These are phyloP conservation scores for Starmerella stigmatis DNA, from an alignment of 805 yeast genomes.

Conservation along the genomic window DNA sequence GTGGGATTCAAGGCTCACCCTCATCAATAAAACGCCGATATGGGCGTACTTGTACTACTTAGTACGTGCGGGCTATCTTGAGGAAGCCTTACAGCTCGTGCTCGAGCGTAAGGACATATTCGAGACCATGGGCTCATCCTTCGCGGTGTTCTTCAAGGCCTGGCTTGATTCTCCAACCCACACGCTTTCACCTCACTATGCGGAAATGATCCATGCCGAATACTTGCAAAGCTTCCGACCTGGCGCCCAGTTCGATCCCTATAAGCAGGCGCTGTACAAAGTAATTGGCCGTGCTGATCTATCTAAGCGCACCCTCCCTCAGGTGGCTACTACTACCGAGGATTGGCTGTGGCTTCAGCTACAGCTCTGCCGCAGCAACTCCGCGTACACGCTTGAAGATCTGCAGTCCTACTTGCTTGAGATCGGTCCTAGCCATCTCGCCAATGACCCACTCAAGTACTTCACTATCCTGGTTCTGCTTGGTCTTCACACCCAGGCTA, in stretches of 20 bases:
- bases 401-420: constrained; percentile 61
- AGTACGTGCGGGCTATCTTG: constrained; percentile 68
- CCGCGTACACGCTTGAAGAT: constrained; percentile 54
- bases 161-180: constrained; percentile 48
- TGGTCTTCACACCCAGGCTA: constrained; percentile 75
- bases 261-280: constrained; percentile 79
- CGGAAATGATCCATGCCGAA: constrained; percentile 62
- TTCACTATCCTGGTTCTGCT: constrained; percentile 61
- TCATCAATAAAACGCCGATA: constrained; percentile 77
- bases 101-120: constrained; percentile 56
- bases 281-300: constrained; percentile 83
- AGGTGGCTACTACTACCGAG: constrained; percentile 68
- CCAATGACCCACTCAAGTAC: constrained; percentile 57
- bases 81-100: constrained; percentile 68
- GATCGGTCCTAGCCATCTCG: constrained; percentile 62
- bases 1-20: constrained; percentile 46
- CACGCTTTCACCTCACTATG: constrained; percentile 53
- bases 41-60: constrained; percentile 88
- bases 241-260: constrained; percentile 67
- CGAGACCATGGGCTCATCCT: constrained; percentile 74
- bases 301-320: constrained; percentile 48
- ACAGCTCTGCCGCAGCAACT: constrained; percentile 52
- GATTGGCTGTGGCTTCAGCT: constrained; percentile 97
- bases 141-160: constrained; percentile 66
- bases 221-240: constrained; percentile 74